Evolutionary conservation across 1,284 basidiomycete species (phyloP), one percentile per base, ranked within the genome.

Genomic region (Rhodotorula sp.): DNA sequence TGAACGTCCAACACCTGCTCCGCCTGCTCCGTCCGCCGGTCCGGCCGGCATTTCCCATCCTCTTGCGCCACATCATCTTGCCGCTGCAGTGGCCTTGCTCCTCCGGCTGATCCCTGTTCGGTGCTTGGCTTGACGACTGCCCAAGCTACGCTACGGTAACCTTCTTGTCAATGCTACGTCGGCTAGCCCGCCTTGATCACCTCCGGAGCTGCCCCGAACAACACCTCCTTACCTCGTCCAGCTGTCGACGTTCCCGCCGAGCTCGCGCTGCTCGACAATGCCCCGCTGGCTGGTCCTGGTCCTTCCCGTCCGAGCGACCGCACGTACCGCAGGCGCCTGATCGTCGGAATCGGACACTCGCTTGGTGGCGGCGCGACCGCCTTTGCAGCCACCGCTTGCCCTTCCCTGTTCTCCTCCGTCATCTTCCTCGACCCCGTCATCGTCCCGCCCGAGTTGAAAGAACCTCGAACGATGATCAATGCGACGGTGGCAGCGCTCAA

Each of bases 261-360:
- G 3, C 56, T 59, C 24, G 54, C 70, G 55, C 51, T 54, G n/a
- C 70, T 73, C 61, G 73, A 78, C 58, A 64, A 55, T n/a, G 48
- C 55, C 0, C 20, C 64, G 6, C 22, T 60, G 2, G 37, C 58
- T 12, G 37, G 37, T 42, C 37, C 37, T 12, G 37, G 37, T 42
- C 37, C 37, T 42, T 42, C 10, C 37, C 37, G 37, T 33, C n/a
- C 14, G 24, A 15, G 57, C 70, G 7, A 14, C 67, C 84, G 86
- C 76, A 20, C 77, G 67, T 66, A 42, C 37, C 37, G 37, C 72
- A 67, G 77, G 66, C 74, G 76, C 4, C 70, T 74, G 20, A 77
- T 91, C 6, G 81, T 93, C 30, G 86, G 84, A 2, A 80, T 93
- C 4, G 93, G 91, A 0, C 92, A 96, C 79, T 94, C 91, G 0